A percentile compares a stretch with the other conserved stretches of the same genome.
Evolutionary conservation across 805 yeast genomes (phyloP).

Genomic region (Wickerhamomyces queroliae): DNA sequence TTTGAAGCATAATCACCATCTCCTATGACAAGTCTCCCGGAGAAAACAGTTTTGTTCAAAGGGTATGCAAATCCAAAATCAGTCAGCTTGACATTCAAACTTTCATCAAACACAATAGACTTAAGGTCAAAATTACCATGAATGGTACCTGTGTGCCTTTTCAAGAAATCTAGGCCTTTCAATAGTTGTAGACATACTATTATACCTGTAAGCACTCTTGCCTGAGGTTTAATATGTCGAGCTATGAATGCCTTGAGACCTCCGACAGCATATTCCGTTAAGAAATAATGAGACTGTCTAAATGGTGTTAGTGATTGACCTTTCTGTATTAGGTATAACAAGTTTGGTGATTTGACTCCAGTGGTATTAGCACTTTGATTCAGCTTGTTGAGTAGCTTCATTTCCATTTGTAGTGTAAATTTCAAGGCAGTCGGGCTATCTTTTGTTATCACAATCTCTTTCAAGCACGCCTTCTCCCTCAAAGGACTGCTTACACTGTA

Average conservation of each 20-base stretch:
- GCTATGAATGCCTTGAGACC: neutral
- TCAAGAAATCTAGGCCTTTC: conserved; percentile 5
- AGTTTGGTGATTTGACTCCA: neutral
- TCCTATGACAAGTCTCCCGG: neutral
- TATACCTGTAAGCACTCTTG: neutral
- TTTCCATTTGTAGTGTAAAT: neutral
- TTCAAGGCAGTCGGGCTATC: no score
- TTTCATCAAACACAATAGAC: conserved; percentile 4
- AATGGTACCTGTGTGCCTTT: neutral
- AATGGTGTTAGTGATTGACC: conserved; percentile 2
- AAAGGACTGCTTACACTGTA: no score
- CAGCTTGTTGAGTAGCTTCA: neutral
- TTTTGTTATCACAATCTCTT: no score
- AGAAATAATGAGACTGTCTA: conserved; percentile 3
- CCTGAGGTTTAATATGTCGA: neutral
- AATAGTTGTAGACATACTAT: conserved; percentile 2
- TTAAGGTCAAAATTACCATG: conserved; percentile 11
- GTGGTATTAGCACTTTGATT: neutral
- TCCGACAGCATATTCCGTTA: neutral
- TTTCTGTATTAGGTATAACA: neutral
- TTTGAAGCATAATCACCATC: neutral
- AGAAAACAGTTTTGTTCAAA: neutral
- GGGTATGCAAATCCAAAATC: conserved; percentile 5
- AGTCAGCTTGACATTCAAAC: conserved; percentile 7
- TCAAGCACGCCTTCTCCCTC: no score